Conservation (phyloP, 768 basidiomycete species). For the Termitomyces sp. region DNA sequence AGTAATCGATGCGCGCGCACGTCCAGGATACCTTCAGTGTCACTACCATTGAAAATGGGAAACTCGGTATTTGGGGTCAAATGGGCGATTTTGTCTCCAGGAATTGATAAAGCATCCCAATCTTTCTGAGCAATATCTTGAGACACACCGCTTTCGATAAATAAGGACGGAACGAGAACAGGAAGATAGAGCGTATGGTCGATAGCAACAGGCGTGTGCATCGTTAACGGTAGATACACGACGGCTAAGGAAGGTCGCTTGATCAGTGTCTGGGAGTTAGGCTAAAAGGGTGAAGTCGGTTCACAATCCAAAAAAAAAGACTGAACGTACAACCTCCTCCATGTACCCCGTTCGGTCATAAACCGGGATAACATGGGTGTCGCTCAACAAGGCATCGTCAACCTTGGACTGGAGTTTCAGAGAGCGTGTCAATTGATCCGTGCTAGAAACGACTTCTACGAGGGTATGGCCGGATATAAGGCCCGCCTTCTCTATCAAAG, state of each 20-base stretch:
- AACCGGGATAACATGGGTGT: slow-evolving; percentile 27
- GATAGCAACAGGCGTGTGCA: slow-evolving; percentile 22
- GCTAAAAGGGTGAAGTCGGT: slow-evolving; percentile 38
- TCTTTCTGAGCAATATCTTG: slow-evolving; percentile 29
- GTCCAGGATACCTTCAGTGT: slow-evolving; percentile 37
- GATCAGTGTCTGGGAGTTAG: slow-evolving; percentile 29
- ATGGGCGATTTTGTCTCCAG: slow-evolving; percentile 32
- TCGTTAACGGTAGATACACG: slow-evolving; percentile 54
- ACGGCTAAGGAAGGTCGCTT: slow-evolving; percentile 59
- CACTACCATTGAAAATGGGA: slow-evolving; percentile 41
- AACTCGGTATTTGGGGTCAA: slow-evolving; percentile 27
- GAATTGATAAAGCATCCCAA: slow-evolving; percentile 40
- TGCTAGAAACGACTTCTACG: slow-evolving; percentile 18
- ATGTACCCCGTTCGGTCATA: slow-evolving; percentile 32
- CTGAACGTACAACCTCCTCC: slow-evolving; percentile 28
- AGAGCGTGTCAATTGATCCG: slow-evolving; percentile 20
- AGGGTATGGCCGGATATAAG: slow-evolving; percentile 31
- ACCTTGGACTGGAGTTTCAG: slow-evolving; percentile 23
- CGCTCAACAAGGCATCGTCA: slow-evolving; percentile 16
- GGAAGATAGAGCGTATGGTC: slow-evolving; percentile 53
- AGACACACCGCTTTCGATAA: slow-evolving; percentile 12
- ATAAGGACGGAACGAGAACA: slow-evolving; percentile 34
- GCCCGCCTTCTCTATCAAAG: slow-evolving; percentile 51
- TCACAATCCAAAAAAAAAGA: slow-evolving; percentile 18
- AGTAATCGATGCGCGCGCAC: slow-evolving; percentile 39